Base-by-base conservation (phyloP, 108 stramenopile species). In the Epipyxis sp. region DNA sequence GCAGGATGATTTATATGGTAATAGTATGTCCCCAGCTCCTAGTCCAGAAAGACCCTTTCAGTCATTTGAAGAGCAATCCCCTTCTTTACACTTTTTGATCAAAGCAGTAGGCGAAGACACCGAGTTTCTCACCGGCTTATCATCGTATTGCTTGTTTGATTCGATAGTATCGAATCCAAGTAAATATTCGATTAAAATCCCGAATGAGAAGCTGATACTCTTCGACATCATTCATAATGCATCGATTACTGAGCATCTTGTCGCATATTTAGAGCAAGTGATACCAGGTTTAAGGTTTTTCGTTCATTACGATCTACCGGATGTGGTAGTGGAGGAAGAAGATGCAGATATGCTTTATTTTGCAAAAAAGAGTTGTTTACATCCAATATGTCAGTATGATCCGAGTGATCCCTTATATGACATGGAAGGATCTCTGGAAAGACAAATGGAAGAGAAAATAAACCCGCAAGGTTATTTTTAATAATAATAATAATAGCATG, bases 321-420 rank as follows among this genome's bases (percentile, higher is more conserved):
- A 3, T 16, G 34, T 65, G 61, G 6, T 10, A 16, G 34, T 65
- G 61, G 61, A 65, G 25, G 61, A 65, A 65, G 61, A 65, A 65
- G 61, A 65, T 37, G 25, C 13, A 10, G 61, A 65, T 65, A 3
- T 65, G 61, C 61, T 65, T 25, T 25, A 13, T 6, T 13, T 65
- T 65, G 61, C 61, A 6, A 16, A 25, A 6, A 16, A 65, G 61
- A 16, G 20, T 10, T 65, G 61, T 25, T 6, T 10, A 10, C 61
- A 65, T 32, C 61, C 61, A 37, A 65, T 65, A 32, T 65, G 46
- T 50, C n/a, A n/a, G n/a, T n/a, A n/a, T n/a, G n/a, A n/a, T n/a
- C n/a, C n/a, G n/a, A 50, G 46, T 13, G 46, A 6, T 13, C 46
- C 20, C 46, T 50, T 20, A 50, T 20, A 50, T 13, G 46, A 50